Conservation (phyloP, 768 basidiomycete species). For the Calocera cornea region DNA sequence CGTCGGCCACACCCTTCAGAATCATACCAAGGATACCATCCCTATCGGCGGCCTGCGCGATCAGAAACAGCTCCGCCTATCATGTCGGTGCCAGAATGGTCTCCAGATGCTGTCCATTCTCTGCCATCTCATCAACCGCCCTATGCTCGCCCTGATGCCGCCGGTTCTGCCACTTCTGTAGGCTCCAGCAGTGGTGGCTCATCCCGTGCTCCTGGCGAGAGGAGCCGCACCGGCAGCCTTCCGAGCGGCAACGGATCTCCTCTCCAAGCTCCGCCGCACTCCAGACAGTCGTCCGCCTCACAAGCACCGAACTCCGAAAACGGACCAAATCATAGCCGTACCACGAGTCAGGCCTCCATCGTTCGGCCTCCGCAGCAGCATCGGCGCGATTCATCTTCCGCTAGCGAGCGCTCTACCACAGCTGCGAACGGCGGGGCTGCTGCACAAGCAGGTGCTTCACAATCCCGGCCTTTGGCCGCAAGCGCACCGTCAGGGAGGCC, state of each 20-base stretch:
- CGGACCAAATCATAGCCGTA: not conserved
- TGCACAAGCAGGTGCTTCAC: not conserved
- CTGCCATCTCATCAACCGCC: conserved; percentile 46
- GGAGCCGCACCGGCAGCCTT: not conserved
- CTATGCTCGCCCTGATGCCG: conserved; percentile 66
- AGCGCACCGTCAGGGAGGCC: conserved; percentile 22
- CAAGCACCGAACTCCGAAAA: not conserved
- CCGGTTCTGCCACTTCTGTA: conserved; percentile 64
- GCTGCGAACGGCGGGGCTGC: conserved; percentile 9
- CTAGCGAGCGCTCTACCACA: conserved; percentile 20
- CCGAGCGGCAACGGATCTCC: conserved; percentile 2
- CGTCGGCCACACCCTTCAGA: not conserved
- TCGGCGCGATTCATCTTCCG: conserved; percentile 24
- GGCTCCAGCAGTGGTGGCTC: conserved; percentile 34
- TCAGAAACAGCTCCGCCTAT: conserved; percentile 18
- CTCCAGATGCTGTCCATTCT: conserved; percentile 46
- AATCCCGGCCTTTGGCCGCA: conserved; percentile 18
- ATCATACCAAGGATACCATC: conserved; percentile 51
- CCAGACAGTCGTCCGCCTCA: not conserved
- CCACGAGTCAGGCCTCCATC: conserved; percentile 27
- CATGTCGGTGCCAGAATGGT: not conserved
- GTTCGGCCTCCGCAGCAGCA: conserved; percentile 24
- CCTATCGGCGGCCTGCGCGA: conserved; percentile 55
- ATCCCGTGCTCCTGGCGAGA: not conserved
- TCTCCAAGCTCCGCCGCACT: not conserved